phyloP scores from a whole-genome alignment of 2,329 filamentous ascomycete genomes.

The Truncatella angustata region DNA sequence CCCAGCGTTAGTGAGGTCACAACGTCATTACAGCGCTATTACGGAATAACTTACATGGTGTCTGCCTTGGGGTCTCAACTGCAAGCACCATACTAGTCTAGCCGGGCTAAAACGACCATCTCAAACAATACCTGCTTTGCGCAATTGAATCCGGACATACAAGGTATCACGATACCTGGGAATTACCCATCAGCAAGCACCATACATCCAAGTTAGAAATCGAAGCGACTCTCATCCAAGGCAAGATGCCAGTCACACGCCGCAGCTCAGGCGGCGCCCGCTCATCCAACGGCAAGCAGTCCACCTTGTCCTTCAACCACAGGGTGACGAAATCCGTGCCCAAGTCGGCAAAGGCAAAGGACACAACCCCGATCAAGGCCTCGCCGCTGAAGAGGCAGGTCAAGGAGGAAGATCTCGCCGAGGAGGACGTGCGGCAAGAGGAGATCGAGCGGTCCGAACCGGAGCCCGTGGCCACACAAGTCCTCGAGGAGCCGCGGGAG shows the following conservation, averaged over 20 bases:
- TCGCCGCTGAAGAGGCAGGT: slow-evolving; percentile 19
- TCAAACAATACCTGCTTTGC: too few species aligned
- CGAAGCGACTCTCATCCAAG: background rate
- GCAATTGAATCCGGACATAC: too few species aligned
- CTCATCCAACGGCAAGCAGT: slow-evolving; percentile 43
- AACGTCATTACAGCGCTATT: slow-evolving; percentile 11
- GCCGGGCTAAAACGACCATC: too few species aligned
- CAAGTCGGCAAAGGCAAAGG: slow-evolving; percentile 46
- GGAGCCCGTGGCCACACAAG: slow-evolving; percentile 16
- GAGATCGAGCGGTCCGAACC: slow-evolving; percentile 26
- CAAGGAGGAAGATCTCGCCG: slow-evolving; percentile 19
- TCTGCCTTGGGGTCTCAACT: too few species aligned
- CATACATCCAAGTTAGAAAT: background rate
- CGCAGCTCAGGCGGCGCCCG: slow-evolving; percentile 27
- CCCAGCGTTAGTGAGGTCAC: background rate
- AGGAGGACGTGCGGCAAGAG: slow-evolving; percentile 19
- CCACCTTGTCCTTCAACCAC: slow-evolving; percentile 57
- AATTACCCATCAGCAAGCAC: too few species aligned
- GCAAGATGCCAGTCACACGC: slow-evolving; percentile 11
- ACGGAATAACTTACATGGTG: background rate
- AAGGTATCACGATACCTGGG: too few species aligned
- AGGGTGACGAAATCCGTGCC: slow-evolving; percentile 53
- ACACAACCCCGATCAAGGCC: slow-evolving; percentile 19
- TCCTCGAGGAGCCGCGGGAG: background rate
- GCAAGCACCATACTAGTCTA: too few species aligned